A percentile compares a stretch with the other conserved stretches of the same genome.
phyloP scores from a whole-genome alignment of 2,329 filamentous ascomycete species.

The Ascochyta koolunga region DNA sequence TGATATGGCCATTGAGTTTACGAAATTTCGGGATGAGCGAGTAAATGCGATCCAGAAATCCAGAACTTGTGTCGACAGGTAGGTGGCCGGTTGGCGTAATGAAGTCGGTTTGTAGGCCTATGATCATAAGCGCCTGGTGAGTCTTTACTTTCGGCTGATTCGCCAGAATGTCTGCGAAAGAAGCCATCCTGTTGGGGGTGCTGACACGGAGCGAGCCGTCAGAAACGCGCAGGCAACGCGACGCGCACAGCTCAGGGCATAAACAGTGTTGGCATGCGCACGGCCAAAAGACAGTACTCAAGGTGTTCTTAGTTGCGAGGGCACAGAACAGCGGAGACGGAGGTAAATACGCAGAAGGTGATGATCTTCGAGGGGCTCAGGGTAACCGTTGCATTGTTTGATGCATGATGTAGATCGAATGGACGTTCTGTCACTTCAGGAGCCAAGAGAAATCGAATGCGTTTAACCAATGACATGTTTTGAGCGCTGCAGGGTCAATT shows the following conservation, averaged over 20 bases:
- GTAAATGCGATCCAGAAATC: slow-evolving; percentile 71
- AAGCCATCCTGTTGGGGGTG: slow-evolving; percentile 40
- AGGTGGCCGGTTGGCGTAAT: slow-evolving; percentile 71
- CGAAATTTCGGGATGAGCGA: slow-evolving; percentile 76
- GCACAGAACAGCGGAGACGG: neutral
- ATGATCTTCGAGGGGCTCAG: slow-evolving; percentile 6
- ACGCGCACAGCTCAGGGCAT: slow-evolving; percentile 4
- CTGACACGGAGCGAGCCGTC: neutral
- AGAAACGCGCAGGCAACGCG: slow-evolving; percentile 2
- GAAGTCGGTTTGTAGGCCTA: slow-evolving; percentile 94
- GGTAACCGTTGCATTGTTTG: slow-evolving; percentile 5
- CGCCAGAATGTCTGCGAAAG: slow-evolving; percentile 52
- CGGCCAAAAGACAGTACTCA: neutral
- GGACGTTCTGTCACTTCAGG: slow-evolving; percentile 16
- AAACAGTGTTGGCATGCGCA: slow-evolving; percentile 5
- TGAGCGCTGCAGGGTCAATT: slow-evolving; percentile 19
- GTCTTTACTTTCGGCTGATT: slow-evolving; percentile 62
- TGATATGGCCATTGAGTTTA: slow-evolving; percentile 67
- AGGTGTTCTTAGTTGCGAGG: neutral
- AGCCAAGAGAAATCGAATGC: neutral
- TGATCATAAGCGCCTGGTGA: slow-evolving; percentile 74
- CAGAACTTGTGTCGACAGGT: slow-evolving; percentile 66
- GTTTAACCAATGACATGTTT: slow-evolving; percentile 3
- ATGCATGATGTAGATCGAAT: slow-evolving; percentile 14
- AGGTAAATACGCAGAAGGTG: neutral